Evolutionary conservation across 2,329 filamentous ascomycete species (phyloP).

Genomic region (Alternaria arborescens): DNA sequence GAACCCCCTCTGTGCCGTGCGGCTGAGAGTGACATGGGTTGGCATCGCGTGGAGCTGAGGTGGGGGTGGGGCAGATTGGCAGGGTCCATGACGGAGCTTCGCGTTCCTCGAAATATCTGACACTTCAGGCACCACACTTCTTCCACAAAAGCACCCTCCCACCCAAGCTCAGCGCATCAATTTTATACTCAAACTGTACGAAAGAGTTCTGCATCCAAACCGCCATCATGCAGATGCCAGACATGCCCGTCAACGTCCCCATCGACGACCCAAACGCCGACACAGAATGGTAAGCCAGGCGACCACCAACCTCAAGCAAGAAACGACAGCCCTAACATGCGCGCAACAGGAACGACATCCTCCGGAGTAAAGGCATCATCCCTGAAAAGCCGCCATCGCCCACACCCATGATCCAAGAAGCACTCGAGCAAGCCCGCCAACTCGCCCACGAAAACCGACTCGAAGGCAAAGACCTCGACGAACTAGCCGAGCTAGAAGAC

Average conservation of each 20-base stretch:
- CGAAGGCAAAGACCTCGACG: slow-evolving; percentile 93
- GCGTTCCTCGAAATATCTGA: slow-evolving; percentile 24
- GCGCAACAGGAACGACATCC: slow-evolving; percentile 86
- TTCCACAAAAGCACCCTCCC: neutral
- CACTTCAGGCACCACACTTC: slow-evolving; percentile 23
- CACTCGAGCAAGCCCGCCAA: slow-evolving; percentile 80
- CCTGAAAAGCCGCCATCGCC: slow-evolving; percentile 97
- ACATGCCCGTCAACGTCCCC: slow-evolving; percentile 76
- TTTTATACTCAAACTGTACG: slow-evolving; percentile 31
- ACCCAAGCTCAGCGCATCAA: neutral
- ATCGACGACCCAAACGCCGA: slow-evolving; percentile 96
- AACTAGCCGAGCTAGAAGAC: slow-evolving; percentile 92
- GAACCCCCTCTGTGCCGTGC: too few relatives aligned
- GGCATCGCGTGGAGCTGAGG: slow-evolving; percentile 15
- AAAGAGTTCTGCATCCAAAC: neutral
- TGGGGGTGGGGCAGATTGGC: slow-evolving; percentile 37
- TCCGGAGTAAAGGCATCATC: slow-evolving; percentile 94
- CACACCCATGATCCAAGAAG: slow-evolving; percentile 95
- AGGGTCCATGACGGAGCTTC: slow-evolving; percentile 25
- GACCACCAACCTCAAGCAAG: neutral
- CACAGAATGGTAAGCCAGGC: slow-evolving; percentile 80
- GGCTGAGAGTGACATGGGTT: neutral
- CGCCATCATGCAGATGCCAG: slow-evolving; percentile 53
- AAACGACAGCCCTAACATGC: neutral
- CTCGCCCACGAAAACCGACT: slow-evolving; percentile 91